phyloP scores from a whole-genome alignment of 2,329 filamentous ascomycete genomes.

The Cladorrhinum sp. region DNA sequence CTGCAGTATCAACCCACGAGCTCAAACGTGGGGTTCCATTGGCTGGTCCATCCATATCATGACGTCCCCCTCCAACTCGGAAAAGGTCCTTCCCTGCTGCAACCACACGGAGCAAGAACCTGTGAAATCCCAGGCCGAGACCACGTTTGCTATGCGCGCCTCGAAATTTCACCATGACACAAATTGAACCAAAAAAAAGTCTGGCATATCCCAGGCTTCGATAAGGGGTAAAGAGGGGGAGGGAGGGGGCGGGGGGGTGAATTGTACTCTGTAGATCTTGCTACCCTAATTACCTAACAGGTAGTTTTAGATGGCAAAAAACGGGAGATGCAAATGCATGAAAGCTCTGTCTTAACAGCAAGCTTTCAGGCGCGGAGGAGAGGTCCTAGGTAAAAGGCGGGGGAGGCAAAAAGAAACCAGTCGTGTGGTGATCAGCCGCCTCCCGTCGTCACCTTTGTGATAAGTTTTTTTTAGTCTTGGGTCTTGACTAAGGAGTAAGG shows the following conservation, averaged over 20 bases:
- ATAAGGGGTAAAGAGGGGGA: neutral
- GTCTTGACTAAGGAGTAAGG: neutral
- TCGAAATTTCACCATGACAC: too few species aligned
- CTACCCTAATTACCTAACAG: neutral
- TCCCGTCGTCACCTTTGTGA: too few species aligned
- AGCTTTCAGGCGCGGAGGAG: neutral
- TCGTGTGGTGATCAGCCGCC: neutral
- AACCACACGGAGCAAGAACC: neutral
- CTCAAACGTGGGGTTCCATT: too few species aligned
- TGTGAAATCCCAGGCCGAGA: neutral
- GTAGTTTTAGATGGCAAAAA: neutral
- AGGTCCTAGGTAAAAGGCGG: neutral
- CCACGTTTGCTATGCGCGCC: neutral
- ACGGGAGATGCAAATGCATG: neutral
- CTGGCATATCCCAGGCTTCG: neutral
- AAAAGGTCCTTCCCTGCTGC: neutral
- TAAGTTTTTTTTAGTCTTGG: too few species aligned
- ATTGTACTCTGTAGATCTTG: neutral
- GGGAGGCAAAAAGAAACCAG: neutral
- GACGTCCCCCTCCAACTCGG: neutral
- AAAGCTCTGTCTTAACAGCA: too few species aligned
- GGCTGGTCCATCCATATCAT: neutral
- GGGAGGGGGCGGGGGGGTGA: neutral
- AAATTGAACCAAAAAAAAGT: too few species aligned
- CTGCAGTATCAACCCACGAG: neutral